phyloP scores from a whole-genome alignment of 2,329 filamentous ascomycete species.

The Fonsecaea pugnacius region DNA sequence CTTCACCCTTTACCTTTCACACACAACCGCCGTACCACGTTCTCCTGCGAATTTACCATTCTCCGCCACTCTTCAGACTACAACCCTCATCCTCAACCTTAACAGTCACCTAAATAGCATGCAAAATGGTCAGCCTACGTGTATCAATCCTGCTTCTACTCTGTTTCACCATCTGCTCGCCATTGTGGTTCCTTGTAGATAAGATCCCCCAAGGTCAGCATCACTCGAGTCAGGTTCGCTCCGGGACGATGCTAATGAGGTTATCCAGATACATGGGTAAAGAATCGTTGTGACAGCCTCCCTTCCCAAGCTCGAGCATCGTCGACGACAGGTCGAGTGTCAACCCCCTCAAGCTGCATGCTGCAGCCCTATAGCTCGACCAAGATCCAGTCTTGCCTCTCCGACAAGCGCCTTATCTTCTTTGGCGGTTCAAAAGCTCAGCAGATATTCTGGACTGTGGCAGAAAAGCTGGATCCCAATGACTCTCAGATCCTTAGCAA shows the following conservation, averaged over 20 bases:
- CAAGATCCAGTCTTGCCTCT: conserved; percentile 61
- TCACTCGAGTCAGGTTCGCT: not conserved
- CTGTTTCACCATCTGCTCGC: conserved; percentile 7
- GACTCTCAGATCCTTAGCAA: not conserved
- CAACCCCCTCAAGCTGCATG: conserved; percentile 66
- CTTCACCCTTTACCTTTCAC: not conserved
- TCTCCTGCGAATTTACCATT: not conserved
- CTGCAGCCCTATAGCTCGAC: conserved; percentile 59
- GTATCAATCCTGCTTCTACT: conserved; percentile 8
- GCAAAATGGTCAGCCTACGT: conserved; percentile 13
- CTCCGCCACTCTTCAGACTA: not conserved
- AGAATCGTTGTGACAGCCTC: conserved; percentile 57
- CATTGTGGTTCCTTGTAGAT: conserved; percentile 3
- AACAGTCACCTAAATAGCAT: not conserved
- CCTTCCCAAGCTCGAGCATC: conserved; percentile 60
- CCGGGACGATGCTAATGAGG: not conserved
- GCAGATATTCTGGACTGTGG: conserved; percentile 64
- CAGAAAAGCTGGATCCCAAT: conserved; percentile 51
- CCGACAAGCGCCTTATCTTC: conserved; percentile 60
- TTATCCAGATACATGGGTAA: conserved; percentile 8
- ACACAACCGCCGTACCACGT: not conserved
- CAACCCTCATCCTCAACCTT: not conserved
- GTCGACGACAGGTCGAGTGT: conserved; percentile 48
- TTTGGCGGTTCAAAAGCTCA: conserved; percentile 65
- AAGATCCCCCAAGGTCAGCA: conserved; percentile 19